Conservation (phyloP, 768 basidiomycete species). For the Lepiota subincarnata region DNA sequence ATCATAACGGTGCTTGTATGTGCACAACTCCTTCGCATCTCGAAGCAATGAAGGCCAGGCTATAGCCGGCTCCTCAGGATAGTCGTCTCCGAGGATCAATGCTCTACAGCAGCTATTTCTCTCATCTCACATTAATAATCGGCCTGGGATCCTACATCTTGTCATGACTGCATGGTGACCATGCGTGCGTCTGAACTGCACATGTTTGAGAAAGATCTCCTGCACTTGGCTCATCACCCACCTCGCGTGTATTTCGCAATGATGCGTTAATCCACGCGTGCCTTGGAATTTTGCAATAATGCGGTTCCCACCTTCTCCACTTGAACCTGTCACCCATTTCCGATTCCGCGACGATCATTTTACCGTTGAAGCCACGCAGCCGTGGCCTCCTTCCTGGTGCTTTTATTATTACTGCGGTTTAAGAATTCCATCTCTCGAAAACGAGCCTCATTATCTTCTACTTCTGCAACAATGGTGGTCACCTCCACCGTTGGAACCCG, state of each 20-base stretch:
- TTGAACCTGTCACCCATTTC: constrained; percentile 26
- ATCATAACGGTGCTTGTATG: neutral
- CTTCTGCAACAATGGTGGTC: neutral
- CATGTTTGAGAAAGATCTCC: constrained; percentile 24
- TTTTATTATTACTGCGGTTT: neutral
- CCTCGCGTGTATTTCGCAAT: constrained; percentile 24
- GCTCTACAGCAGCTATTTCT: constrained; percentile 11
- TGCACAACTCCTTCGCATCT: neutral
- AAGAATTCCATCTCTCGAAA: neutral
- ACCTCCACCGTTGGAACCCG: no score
- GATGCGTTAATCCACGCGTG: constrained; percentile 8
- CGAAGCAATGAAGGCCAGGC: neutral
- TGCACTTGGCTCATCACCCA: constrained; percentile 19
- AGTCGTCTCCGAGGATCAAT: constrained; percentile 28
- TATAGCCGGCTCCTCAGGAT: constrained; percentile 7
- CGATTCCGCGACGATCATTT: constrained; percentile 31
- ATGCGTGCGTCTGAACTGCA: constrained; percentile 20
- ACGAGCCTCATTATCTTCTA: neutral
- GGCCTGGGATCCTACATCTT: constrained; percentile 15
- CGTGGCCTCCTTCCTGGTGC: neutral
- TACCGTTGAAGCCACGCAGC: constrained; percentile 6
- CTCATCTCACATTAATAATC: constrained; percentile 17
- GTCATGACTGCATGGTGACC: constrained; percentile 26
- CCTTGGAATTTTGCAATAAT: neutral
- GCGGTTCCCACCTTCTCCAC: constrained; percentile 16